Percentiles rank a stretch among this genome's conserved stretches.
Evolutionary conservation across 495 filamentous ascomycete genomes (phyloP).

Genomic region (Haplographium delicatum): DNA sequence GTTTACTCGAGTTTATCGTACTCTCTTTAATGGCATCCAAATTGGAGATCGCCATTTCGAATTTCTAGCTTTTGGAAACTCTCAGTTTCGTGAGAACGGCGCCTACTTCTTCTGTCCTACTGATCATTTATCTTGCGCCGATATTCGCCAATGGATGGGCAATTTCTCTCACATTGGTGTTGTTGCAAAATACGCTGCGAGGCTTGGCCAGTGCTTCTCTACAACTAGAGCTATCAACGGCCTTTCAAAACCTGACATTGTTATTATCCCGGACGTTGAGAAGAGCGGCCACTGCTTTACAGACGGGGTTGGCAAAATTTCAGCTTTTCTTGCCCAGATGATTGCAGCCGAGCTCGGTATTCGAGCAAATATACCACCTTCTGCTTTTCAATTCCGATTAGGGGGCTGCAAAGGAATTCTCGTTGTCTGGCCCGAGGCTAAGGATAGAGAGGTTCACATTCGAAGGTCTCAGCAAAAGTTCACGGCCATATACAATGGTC

Average conservation of each 20-base stretch:
- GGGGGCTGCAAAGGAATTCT: slow-evolving; percentile 91
- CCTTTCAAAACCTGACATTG: slow-evolving; percentile 30
- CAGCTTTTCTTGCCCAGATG: slow-evolving; percentile 64
- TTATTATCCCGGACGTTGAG: slow-evolving; percentile 57
- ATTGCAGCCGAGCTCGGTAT: slow-evolving; percentile 53
- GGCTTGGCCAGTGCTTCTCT: slow-evolving; percentile 92
- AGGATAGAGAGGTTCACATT: slow-evolving; percentile 60
- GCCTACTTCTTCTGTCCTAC: slow-evolving; percentile 81
- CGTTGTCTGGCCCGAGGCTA: slow-evolving; percentile 58
- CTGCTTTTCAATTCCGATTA: slow-evolving; percentile 85
- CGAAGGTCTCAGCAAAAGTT: slow-evolving; percentile 88
- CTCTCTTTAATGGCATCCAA: slow-evolving; percentile 70
- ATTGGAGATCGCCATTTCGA: slow-evolving; percentile 79
- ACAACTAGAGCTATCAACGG: slow-evolving; percentile 69
- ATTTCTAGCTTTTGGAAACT: slow-evolving; percentile 93
- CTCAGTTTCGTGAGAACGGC: slow-evolving; percentile 87
- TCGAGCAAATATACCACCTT: slow-evolving; percentile 54
- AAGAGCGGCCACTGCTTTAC: slow-evolving; percentile 68
- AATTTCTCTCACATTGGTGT: slow-evolving; percentile 69
- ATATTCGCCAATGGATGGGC: slow-evolving; percentile 91
- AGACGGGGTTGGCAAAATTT: slow-evolving; percentile 94
- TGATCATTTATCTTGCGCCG: slow-evolving; percentile 53
- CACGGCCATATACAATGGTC: slow-evolving; percentile 54
- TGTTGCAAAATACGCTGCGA: slow-evolving; percentile 79
- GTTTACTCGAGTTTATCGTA: slow-evolving; percentile 66